phyloP scores from a whole-genome alignment of 2,329 filamentous ascomycete species.

The Fusarium tuaranense region DNA sequence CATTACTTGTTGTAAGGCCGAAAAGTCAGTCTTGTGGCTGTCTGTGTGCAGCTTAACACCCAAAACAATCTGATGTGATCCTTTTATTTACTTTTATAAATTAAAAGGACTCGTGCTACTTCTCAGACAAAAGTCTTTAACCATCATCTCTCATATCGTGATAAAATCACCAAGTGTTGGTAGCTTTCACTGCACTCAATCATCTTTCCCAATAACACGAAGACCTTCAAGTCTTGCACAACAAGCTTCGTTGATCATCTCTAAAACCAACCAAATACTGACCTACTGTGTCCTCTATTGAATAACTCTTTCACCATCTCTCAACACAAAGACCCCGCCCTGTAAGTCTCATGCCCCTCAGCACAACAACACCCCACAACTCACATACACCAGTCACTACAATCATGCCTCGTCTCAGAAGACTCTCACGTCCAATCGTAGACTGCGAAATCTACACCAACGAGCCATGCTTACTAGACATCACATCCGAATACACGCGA shows the following conservation, averaged over 20 bases:
- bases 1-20: not conserved
- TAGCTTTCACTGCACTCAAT: not conserved
- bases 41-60: not conserved
- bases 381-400: not conserved
- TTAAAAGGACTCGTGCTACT: too few species aligned
- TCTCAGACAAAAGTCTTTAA: not conserved
- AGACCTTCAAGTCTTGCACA: not conserved
- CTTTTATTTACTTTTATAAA: not conserved
- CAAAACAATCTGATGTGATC: not conserved
- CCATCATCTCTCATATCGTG: not conserved
- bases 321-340: not conserved
- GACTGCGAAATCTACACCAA: not conserved
- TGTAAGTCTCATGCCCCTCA: not conserved
- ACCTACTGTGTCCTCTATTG: not conserved
- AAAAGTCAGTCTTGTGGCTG: not conserved
- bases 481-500: not conserved
- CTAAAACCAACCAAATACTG: not conserved
- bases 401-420: not conserved
- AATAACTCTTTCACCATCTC: not conserved
- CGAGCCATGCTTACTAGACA: not conserved
- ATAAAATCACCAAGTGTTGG: not conserved
- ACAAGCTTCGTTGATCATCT: not conserved
- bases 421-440: not conserved
- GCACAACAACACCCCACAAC: not conserved
- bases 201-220: not conserved